Base-by-base conservation (phyloP, 768 basidiomycete genomes). In the Dentipellis fragilis region DNA sequence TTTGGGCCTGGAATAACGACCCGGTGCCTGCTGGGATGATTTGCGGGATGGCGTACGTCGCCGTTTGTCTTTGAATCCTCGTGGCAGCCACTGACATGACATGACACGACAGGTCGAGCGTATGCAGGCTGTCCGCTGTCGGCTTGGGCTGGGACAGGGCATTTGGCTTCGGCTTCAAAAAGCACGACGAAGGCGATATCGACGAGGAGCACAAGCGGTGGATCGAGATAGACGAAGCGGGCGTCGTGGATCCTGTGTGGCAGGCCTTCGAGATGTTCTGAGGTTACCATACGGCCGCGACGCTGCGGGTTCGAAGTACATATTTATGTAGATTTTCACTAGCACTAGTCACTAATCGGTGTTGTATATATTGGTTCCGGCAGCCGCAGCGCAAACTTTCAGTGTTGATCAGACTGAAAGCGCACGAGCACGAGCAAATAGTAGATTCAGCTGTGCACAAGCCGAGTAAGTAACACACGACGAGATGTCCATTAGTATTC, bases 141-240 rank as follows among this genome's bases (percentile, higher is more conserved):
- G 83, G 78, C 9, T 65, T 86, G 34, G 84, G 81, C 5, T 88
- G 84, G 83, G 73, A 78, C 16, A 69, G 71, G 22, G 80, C 84
- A 0, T 86, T 87, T 61, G 84, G 83, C 0, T 64, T 72, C 17
- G 73, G 79, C 11, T 72, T 58, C 17, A 54, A 52, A 11, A 64
- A 66, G 29, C 54, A 66, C 49, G 22, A 66, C 2, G 69, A 69
- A 68, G 83, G 81, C 12, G 57, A 68, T 19, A 69, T 80, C 14
- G 79, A 83, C 59, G 62, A 75, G 22, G 64, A 69, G 17, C 61
- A 62, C 21, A 75, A 75, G 62, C 71, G 75, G 11, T 87, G 85
- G 85, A 68, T 84, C 2, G 85, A 87, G 49, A 71, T 86, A n/a
- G 85, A 87, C 62, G 68, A 77, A 58, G 74, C 75, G 50, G 84